Evolutionary conservation across 345 rosid genomes (phyloP).

Genomic region (Acer saccharum): DNA sequence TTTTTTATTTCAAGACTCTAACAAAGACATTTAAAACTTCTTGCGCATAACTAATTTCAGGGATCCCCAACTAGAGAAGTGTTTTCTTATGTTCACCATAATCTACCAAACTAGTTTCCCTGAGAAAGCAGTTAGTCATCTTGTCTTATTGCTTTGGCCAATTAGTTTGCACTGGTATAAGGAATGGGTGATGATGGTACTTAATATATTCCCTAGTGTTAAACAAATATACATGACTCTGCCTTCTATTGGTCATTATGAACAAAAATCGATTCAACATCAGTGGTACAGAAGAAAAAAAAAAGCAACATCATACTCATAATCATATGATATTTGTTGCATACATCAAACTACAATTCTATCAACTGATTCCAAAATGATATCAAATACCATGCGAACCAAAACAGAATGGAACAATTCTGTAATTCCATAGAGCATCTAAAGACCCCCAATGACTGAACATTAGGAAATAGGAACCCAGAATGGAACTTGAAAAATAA

Average conservation of each 20-base stretch:
- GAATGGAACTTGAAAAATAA: conserved; percentile 9
- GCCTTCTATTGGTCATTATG: neutral
- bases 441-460: neutral
- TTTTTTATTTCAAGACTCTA: neutral
- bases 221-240: neutral
- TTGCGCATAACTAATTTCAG: neutral
- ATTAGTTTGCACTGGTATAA: neutral
- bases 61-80: neutral
- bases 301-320: neutral
- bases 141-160: neutral
- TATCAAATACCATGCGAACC: neutral
- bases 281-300: neutral
- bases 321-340: neutral
- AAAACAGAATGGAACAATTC: neutral
- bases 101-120: neutral
- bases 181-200: neutral
- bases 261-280: neutral
- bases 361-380: conserved; percentile 12
- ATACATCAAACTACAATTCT: conserved; percentile 19
- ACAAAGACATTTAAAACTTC: neutral
- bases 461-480: neutral
- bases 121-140: neutral
- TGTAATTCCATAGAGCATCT: neutral
- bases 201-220: neutral
- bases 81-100: neutral